A percentile compares a stretch with the other conserved stretches of the same genome.
Conservation (phyloP, 139 green algal species). For the Gonium pectorale region DNA sequence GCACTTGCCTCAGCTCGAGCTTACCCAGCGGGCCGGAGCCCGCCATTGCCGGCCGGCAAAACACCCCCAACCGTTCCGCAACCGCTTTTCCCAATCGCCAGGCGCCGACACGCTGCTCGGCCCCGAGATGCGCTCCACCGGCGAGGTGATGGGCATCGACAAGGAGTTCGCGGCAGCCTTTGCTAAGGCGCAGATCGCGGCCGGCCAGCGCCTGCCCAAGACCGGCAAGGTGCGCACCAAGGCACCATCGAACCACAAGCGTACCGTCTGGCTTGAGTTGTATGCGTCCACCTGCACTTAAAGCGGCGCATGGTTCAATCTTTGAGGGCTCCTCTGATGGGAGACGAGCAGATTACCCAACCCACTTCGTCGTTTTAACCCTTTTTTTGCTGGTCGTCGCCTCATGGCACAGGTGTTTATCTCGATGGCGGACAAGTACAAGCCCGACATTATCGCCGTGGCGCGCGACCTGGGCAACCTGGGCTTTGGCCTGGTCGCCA, state of each 20-base stretch:
- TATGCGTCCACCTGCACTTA: no score
- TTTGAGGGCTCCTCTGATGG: no score
- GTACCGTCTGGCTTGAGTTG: slow-evolving; percentile 58
- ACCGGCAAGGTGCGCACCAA: slow-evolving; percentile 62
- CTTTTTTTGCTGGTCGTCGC: no score
- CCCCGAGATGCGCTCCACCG: slow-evolving; percentile 98
- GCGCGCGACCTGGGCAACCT: slow-evolving; percentile 87
- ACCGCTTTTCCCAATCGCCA: no score
- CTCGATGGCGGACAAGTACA: slow-evolving; percentile 93
- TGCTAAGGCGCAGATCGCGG: slow-evolving; percentile 96
- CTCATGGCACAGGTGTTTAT: slow-evolving; percentile 92
- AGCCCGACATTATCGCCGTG: slow-evolving; percentile 83
- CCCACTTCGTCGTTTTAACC: no score
- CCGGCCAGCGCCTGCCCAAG: slow-evolving; percentile 86
- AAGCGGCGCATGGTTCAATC: no score
- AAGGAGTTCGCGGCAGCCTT: slow-evolving; percentile 90
- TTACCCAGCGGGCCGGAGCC: no score
- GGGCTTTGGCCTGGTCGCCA: slow-evolving; percentile 92
- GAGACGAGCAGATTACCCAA: no score
- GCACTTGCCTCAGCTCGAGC: no score
- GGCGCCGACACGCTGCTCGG: slow-evolving; percentile 96
- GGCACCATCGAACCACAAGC: no score
- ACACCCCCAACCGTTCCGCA: no score
- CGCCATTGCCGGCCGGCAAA: no score
- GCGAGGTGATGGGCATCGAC: slow-evolving; percentile 68